phyloP scores from a whole-genome alignment of 192 early-diverging fungal genomes.

The Podila verticillata region DNA sequence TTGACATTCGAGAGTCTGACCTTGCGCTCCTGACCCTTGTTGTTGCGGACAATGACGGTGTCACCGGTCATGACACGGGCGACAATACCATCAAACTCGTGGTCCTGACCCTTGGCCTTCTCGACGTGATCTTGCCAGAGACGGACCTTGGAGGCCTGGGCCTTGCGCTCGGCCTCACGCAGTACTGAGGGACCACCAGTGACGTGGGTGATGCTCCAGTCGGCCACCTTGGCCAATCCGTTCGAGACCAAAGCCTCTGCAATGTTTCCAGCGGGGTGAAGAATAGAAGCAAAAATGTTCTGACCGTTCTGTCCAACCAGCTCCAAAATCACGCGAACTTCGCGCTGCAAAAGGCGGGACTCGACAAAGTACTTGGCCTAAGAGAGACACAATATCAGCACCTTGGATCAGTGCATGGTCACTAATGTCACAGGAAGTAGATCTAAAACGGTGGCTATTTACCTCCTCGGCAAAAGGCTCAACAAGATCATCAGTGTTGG shows the following conservation, averaged over 20 bases:
- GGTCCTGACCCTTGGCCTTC: constrained; percentile 59
- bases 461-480: constrained; percentile 95
- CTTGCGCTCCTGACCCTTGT: constrained; percentile 49
- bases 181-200: constrained; percentile 76
- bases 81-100: constrained; percentile 64
- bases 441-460: too few relatives aligned
- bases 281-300: constrained; percentile 80
- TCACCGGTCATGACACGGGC: constrained; percentile 65
- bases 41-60: constrained; percentile 57
- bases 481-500: constrained; percentile 73
- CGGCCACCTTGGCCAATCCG: constrained; percentile 87
- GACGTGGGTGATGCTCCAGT: constrained; percentile 85
- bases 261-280: constrained; percentile 92
- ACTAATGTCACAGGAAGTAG: too few relatives aligned
- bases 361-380: constrained; percentile 96
- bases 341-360: constrained; percentile 87
- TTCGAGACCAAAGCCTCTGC: constrained; percentile 83
- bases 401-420: too few relatives aligned
- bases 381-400: too few relatives aligned
- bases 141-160: constrained; percentile 83
- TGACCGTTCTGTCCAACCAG: constrained; percentile 71
- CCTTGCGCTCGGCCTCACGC: constrained; percentile 79
- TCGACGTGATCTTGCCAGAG: constrained; percentile 87
- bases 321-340: constrained; percentile 87
- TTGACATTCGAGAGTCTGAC: constrained; percentile 46